Percentiles rank a stretch among this genome's conserved stretches.
phyloP scores from a whole-genome alignment of 257 asterid genomes.

The Penstemon newberryi region DNA sequence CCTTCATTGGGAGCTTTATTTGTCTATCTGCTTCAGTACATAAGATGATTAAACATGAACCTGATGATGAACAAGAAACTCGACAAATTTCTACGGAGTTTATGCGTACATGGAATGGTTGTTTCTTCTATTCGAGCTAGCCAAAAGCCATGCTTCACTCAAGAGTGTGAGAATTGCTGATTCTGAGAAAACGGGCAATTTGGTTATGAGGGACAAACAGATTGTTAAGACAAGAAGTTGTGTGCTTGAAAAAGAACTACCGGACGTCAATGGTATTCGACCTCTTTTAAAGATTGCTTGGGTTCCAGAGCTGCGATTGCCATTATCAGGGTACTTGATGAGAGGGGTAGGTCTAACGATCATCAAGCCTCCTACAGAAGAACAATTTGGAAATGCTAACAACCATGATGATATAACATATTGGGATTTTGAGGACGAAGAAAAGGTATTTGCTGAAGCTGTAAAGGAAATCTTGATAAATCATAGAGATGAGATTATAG shows the following conservation, averaged over 20 bases:
- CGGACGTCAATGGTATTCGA: no score
- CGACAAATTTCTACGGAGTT: neutral
- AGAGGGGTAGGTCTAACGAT: neutral
- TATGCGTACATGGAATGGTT: conserved; percentile 1
- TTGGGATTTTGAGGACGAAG: conserved; percentile 8
- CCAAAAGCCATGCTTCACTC: neutral
- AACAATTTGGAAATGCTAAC: neutral
- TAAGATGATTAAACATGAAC: neutral
- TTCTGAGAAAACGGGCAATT: neutral
- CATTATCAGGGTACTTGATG: conserved; percentile 4
- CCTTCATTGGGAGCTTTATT: neutral
- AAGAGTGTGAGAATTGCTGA: neutral
- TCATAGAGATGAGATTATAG: neutral
- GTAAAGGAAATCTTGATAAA: neutral
- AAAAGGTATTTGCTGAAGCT: conserved; percentile 9
- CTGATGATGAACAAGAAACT: neutral
- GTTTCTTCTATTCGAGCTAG: neutral
- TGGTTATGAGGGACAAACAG: neutral
- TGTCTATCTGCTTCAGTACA: neutral
- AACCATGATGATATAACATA: conserved; percentile 3
- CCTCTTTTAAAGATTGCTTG: neutral
- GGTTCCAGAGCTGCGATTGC: conserved; percentile 1
- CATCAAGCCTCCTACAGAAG: neutral
- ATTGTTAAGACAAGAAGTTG: neutral
- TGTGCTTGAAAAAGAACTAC: no score